Evolutionary conservation across 805 yeast genomes (phyloP).

Genomic region (Lipomyces lipofer): DNA sequence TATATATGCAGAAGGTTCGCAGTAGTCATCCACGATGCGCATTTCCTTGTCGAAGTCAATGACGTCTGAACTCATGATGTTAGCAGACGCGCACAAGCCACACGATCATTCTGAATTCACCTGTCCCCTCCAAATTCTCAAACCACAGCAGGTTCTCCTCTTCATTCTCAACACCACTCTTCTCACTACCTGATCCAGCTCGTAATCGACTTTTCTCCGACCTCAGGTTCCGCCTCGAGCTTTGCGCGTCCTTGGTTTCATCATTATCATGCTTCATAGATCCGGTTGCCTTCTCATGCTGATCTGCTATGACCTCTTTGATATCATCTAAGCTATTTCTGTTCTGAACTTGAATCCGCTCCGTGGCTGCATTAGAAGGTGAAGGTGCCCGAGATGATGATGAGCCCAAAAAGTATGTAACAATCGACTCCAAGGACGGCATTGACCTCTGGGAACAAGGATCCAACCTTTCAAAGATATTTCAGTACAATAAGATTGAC

Average conservation of each 20-base stretch:
- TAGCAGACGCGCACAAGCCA: not conserved
- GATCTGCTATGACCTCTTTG: no score
- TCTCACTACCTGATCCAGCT: not conserved
- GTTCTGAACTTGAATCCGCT: not conserved
- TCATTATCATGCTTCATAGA: not conserved
- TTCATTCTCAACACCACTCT: not conserved
- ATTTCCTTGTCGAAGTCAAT: constrained; percentile 6
- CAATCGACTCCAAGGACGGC: constrained; percentile 21
- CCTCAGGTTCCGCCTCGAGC: constrained; percentile 2
- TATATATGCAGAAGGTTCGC: not conserved
- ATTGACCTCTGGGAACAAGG: no score
- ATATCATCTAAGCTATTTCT: no score
- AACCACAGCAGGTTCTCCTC: constrained; percentile 22
- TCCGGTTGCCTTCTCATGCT: not conserved
- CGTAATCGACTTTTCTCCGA: not conserved
- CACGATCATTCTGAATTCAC: not conserved
- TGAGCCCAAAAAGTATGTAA: constrained; percentile 11
- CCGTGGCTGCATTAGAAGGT: not conserved
- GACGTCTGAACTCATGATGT: not conserved
- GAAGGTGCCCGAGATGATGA: not conserved
- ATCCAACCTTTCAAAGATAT: no score
- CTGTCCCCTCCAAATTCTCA: constrained; percentile 11
- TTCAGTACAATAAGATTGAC: no score
- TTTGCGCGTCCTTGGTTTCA: not conserved
- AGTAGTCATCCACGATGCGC: constrained; percentile 7